Evolutionary conservation across 306 rosid genomes (phyloP), one percentile per base, ranked within the genome.

Genomic region (Corylus avellana): DNA sequence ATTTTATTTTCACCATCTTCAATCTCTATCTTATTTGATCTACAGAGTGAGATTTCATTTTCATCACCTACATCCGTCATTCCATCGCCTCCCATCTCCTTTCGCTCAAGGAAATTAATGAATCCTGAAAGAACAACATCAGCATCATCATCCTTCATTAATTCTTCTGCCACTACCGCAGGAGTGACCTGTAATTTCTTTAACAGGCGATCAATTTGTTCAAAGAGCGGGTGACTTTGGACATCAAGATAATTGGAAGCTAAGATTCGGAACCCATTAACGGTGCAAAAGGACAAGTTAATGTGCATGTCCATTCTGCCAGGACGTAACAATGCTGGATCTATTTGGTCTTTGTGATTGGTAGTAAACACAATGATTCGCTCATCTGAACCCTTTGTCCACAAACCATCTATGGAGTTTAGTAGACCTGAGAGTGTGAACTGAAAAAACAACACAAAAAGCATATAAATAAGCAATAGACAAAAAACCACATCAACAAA

Each of bases 261-360:
- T 68, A 88, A 66, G 22, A 78, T 35, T 39, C 25, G 76, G 42
- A 84, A 86, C 14, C 79, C 89, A 0, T 66, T 4, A 2, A 22
- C 25, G 25, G 81, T 81, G 74, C 89, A 86, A 20, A 83, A 85
- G 8, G 89, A 79, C 89, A 88, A 62, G 85, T 86, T 69, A 7
- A 86, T 81, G 76, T 86, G 89, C 75, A 84, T 44, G 29, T 86
- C 88, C 89, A 88, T 86, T 53, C 91, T 75, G 7, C 90, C 87
- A 0, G 86, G 85, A 4, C 90, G 82, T 49, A 86, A 72, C 78
- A 88, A 61, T 1, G 87, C 90, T 0, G 84, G 85, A 78, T 86
- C 90, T 25, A 86, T 72, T 42, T 75, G 78, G 0, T 84, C 87
- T 55, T 80, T 82, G 37, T 84, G 84, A 68, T 84, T 89, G 11